Base-by-base conservation (phyloP, 345 rosid genomes). In the Camelina hispida region DNA sequence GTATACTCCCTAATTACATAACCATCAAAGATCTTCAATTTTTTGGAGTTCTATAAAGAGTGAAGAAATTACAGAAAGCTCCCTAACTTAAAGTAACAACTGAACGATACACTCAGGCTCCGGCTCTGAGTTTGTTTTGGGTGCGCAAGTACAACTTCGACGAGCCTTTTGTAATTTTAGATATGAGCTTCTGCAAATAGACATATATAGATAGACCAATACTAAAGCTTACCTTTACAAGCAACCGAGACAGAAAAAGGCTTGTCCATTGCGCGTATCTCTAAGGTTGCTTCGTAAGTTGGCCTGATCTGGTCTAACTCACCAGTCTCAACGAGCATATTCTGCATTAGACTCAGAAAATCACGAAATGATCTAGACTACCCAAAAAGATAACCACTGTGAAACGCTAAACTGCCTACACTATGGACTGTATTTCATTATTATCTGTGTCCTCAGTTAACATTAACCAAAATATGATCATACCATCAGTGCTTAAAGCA, bases 151-250 rank as follows among this genome's bases (percentile, higher is more conserved):
- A 38, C 20, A 68, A 25, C 18, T 30, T 56, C 38, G 50, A 25
- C 7, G 13, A 55, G 42, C 42, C 38, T 9, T 51, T 37, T 10
- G 40, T 40, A 5, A 12, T 44, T 46, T 34, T 23, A 9, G 40
- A 17, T 11, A 60, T 11, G 28, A 60, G 46, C 54, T 48, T 59
- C 35, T 37, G 35, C 52, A 58, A n/a, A 67, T 7, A 51, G 23
- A 68, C 40, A 9, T 38, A 68, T 16, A 16, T 16, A 51, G 22
- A 16, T 16, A 51, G 22, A 20, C 23, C 42, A 68, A 52, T 57
- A 75, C 30, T 15, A 50, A 48, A 68, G 22, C 53, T 55, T 85
- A 91, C 97, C 87, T 82, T 65, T 75, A 81, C 89, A 88, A 63
- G 82, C 78, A 66, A 85, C 68, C n/a, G 82, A 75, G 69, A 84